Evolutionary conservation across 495 filamentous ascomycete species (phyloP).

Genomic region (Tuber indicum): DNA sequence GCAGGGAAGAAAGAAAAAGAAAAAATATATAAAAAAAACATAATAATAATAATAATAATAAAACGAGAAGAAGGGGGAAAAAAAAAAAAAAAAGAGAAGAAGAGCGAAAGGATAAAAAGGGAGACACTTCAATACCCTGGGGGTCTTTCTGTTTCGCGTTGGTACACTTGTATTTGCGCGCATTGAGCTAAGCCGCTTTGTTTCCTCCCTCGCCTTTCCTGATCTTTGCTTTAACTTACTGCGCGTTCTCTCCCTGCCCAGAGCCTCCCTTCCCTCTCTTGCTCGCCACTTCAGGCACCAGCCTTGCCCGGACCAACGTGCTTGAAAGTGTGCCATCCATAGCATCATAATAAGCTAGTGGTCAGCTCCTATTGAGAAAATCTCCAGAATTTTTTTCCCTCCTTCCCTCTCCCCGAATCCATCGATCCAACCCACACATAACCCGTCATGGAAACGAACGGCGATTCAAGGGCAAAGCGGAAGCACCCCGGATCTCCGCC

Average conservation of each 20-base stretch:
- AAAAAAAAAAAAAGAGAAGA: not conserved
- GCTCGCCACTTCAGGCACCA: constrained; percentile 4
- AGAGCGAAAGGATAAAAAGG: not conserved
- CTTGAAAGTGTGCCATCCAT: not conserved
- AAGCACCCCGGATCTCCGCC: constrained; percentile 53
- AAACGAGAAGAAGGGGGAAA: not conserved
- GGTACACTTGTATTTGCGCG: not conserved
- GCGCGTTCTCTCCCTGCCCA: not conserved
- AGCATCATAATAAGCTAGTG: not conserved
- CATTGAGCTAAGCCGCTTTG: not conserved
- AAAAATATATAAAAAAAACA: too few relatives aligned
- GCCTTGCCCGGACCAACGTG: not conserved
- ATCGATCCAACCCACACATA: not conserved
- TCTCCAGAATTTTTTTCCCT: not conserved
- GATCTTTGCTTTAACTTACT: not conserved
- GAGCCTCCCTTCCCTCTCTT: not conserved
- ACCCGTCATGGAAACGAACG: constrained; percentile 51
- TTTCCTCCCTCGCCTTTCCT: not conserved
- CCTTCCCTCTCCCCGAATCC: not conserved
- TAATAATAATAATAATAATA: too few relatives aligned
- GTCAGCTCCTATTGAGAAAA: not conserved
- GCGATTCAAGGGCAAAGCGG: constrained; percentile 53
- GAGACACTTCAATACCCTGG: not conserved
- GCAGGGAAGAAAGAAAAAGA: not conserved
- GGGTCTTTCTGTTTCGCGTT: not conserved